Evolutionary conservation across 192 early-diverging fungal species (phyloP), one percentile per base, ranked within the genome.

Genomic region (Pilaira anomala): DNA sequence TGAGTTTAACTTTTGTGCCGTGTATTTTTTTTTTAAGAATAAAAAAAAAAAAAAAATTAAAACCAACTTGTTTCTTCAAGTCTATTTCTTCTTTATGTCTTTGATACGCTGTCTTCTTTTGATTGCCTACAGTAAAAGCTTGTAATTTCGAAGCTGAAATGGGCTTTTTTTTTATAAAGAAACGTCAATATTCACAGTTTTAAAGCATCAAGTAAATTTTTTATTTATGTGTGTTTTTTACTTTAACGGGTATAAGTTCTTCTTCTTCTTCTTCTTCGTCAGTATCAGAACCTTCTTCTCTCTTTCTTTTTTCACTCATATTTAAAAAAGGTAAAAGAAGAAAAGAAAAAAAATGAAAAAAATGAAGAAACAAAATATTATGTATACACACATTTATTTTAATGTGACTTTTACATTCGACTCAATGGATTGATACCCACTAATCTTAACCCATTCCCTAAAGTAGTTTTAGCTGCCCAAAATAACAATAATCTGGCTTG

Each of bases 371-470:
- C n/a, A n/a, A n/a, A n/a, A n/a, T n/a, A n/a, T n/a, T n/a, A n/a
- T n/a, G n/a, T n/a, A n/a, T n/a, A n/a, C n/a, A n/a, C n/a, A n/a
- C n/a, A n/a, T 33, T 33, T 33, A 33, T 33, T 33, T 7, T 36
- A 36, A 9, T 46, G 7, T 46, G 14, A 45, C 22, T 42, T 0
- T 84, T 86, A 97, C 93, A 97, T 97, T 66, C 90, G 74, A 65
- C 92, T 87, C 18, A 95, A 68, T 12, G 92, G 92, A 36, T 75
- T 71, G 21, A 97, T 72, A 24, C 93, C 93, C 36, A 96, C 66
- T 5, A 93, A 64, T 13, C 78, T 72, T 55, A 96, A 74, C 0
- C 86, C 92, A 71, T 95, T 95, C 7, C 89, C 83, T 6, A 97
- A 71, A 1, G 91, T 89, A n/a, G 84, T 78, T 36, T 89, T 80